Evolutionary conservation across 2,329 filamentous ascomycete species (phyloP), one percentile per base, ranked within the genome.

Genomic region (Fusarium coffeatum): DNA sequence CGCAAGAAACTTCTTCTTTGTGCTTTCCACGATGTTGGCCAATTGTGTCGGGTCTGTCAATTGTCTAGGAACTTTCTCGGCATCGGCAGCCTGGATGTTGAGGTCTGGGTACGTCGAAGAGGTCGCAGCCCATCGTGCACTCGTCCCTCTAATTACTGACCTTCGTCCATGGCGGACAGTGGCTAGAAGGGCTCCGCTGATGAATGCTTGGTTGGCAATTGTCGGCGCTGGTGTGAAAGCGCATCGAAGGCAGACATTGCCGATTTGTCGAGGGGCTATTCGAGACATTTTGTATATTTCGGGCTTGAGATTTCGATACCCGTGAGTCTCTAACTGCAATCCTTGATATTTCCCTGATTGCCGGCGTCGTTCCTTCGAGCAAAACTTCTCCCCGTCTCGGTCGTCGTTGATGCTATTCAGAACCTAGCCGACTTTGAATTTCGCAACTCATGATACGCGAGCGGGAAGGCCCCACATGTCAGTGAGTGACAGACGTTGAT

Each of bases 181-280:
- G 34, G 71, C 59, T 20, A 68, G 53, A n/a, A 77, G 46, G 23
- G 71, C 56, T 46, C 77, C 73, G 59, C 71, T 63, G 53, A 71
- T n/a, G 53, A 77, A 71, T 34, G 68, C 56, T 27, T 72, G 75
- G 53, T 60, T 74, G 51, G 70, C 27, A 45, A 74, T 53, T 61
- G 71, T 57, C 47, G 69, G 75, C 27, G 71, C 53, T 23, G 77
- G 72, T 49, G 80, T 70, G 64, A 79, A 78, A 55, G 83, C 73
- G 74, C 84, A 86, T 51, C 80, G 77, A 55, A 82, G 81, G 77
- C 84, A 86, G 55, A 84, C 68, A 59, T 81, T 78, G 70, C 79
- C 72, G 32, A 80, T 69, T 54, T 75, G 73, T 23, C 76, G 75
- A 16, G 77, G 72, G 34, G 59, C 73, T 59, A 78, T 75, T 74